Conservation (phyloP, 306 rosid genomes). For the Boehmeria nivea region DNA sequence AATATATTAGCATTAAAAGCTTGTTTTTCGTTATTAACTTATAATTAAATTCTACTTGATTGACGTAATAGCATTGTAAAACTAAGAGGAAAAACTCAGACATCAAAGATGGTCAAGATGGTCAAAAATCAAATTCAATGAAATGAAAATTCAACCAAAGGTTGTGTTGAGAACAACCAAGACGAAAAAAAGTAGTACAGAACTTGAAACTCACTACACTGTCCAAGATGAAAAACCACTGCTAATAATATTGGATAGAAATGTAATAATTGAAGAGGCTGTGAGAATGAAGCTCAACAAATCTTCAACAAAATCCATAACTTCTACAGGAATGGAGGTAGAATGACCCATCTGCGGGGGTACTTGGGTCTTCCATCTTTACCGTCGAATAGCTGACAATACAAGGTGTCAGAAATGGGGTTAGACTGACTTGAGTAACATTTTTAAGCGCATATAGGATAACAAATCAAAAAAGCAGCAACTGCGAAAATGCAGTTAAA, state of each 20-base stretch:
- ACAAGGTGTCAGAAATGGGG: too few species aligned
- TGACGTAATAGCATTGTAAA: background rate
- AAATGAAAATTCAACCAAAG: background rate
- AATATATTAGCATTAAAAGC: background rate
- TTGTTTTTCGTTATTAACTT: background rate
- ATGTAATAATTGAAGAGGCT: background rate
- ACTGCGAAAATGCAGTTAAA: background rate
- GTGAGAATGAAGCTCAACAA: conserved; percentile 4
- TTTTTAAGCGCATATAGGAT: background rate
- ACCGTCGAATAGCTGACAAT: conserved; percentile 82
- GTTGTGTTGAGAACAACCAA: too few species aligned
- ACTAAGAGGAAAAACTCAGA: too few species aligned
- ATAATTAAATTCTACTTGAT: too few species aligned
- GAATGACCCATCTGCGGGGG: conserved; percentile 88
- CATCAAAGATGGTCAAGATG: too few species aligned
- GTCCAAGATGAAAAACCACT: conserved; percentile 6
- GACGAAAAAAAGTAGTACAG: too few species aligned
- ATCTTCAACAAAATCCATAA: background rate
- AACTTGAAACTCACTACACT: conserved; percentile 6
- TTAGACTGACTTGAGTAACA: background rate
- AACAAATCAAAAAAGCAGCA: background rate
- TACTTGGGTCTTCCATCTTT: conserved; percentile 88
- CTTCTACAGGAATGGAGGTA: conserved; percentile 82
- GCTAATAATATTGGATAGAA: background rate
- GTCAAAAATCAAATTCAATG: background rate